These are phyloP conservation scores for Tilletia setariae DNA, from an alignment of 1,284 basidiomycete genomes.

Conservation along the genomic window DNA sequence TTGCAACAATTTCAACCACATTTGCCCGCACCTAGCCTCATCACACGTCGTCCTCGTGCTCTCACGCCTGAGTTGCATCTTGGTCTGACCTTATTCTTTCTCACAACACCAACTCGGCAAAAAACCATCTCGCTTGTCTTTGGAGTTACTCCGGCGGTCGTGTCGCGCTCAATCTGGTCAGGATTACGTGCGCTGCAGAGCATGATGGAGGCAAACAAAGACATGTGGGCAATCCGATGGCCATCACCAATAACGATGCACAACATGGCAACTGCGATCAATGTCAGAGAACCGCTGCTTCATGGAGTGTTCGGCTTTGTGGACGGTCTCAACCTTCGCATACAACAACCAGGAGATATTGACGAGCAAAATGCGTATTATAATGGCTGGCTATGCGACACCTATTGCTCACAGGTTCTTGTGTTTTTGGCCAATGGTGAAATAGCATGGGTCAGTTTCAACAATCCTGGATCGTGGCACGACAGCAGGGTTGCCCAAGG, in stretches of 20 bases:
- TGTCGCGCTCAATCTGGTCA: neutral
- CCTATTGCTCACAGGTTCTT: neutral
- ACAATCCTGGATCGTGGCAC: constrained; percentile 3
- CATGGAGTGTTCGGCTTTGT: neutral
- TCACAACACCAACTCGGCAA: neutral
- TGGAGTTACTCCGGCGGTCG: neutral
- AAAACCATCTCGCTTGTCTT: neutral
- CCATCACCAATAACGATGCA: neutral
- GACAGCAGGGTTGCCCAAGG: neutral
- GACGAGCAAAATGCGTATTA: too few relatives aligned
- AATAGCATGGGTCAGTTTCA: neutral
- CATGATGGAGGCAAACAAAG: neutral
- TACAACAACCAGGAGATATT: neutral
- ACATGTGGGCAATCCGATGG: neutral
- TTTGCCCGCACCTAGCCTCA: too few relatives aligned
- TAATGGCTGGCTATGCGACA: constrained; percentile 1
- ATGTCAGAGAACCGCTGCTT: neutral
- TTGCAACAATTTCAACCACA: neutral
- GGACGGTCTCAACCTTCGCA: neutral
- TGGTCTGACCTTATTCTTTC: neutral
- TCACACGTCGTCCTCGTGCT: neutral
- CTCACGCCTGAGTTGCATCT: neutral
- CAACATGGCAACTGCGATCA: neutral
- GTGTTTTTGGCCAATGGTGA: neutral
- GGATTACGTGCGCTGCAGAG: neutral